phyloP scores from a whole-genome alignment of 192 early-diverging fungal genomes.

The Paraglomus occultum region DNA sequence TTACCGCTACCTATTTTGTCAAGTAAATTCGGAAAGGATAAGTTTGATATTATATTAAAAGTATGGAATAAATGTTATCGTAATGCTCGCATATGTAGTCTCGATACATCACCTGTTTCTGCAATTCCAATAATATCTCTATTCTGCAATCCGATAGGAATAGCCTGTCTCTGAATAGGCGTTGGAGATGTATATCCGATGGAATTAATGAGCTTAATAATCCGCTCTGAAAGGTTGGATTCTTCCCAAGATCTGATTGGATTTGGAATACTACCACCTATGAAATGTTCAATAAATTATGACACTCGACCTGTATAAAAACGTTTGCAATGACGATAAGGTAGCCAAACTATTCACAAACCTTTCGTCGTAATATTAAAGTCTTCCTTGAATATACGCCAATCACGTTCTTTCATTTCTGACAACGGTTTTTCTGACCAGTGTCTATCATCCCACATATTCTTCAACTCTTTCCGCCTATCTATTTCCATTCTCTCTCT shows the following conservation, averaged over 20 bases:
- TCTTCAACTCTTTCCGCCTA: slow-evolving; percentile 61
- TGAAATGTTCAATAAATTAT: neutral
- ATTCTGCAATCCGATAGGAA: slow-evolving; percentile 92
- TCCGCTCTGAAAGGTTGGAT: slow-evolving; percentile 62
- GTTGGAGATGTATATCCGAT: slow-evolving; percentile 94
- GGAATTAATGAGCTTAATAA: slow-evolving; percentile 74
- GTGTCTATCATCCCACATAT: slow-evolving; percentile 86
- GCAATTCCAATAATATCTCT: slow-evolving; percentile 87
- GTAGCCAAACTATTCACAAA: neutral
- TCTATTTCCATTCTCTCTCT: slow-evolving; percentile 65
- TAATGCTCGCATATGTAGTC: neutral
- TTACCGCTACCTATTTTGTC: slow-evolving; percentile 78
- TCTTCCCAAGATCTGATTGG: slow-evolving; percentile 91
- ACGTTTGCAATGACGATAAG: neutral
- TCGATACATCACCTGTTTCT: slow-evolving; percentile 64
- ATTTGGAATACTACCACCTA: slow-evolving; percentile 80
- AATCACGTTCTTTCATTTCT: slow-evolving; percentile 96
- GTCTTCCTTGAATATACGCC: slow-evolving; percentile 99
- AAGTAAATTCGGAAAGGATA: neutral
- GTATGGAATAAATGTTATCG: neutral
- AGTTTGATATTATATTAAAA: neutral
- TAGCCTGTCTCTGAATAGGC: slow-evolving; percentile 96
- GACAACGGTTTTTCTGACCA: slow-evolving; percentile 89
- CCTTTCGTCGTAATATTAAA: slow-evolving; percentile 95
- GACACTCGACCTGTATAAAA: neutral